Evolutionary conservation across 202 grass and related monocot genomes (phyloP).

Genomic region (Digitaria exilis): DNA sequence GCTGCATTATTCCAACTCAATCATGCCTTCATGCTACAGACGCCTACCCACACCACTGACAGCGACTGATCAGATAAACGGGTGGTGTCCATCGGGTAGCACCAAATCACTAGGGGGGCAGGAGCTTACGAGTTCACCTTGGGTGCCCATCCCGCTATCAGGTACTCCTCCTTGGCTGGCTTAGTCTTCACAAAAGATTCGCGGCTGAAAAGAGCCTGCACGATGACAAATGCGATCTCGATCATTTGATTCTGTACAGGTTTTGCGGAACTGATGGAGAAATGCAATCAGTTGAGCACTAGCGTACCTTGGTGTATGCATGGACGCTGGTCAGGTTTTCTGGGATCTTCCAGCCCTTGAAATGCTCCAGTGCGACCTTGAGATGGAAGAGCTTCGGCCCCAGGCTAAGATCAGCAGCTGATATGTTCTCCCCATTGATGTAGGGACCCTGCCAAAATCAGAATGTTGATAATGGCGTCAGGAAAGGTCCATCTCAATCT

Average conservation of each 20-base stretch:
- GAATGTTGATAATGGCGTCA: background rate
- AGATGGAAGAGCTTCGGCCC: conserved; percentile 88
- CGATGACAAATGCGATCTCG: background rate
- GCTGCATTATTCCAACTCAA: conserved; percentile 41
- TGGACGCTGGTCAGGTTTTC: conserved; percentile 64
- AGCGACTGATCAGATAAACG: background rate
- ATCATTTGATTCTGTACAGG: background rate
- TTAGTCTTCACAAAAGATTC: conserved; percentile 89
- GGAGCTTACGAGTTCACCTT: conserved; percentile 55
- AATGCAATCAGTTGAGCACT: background rate
- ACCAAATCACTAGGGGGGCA: background rate
- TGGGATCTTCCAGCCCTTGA: conserved; percentile 90
- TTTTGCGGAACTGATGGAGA: background rate
- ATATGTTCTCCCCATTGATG: conserved; percentile 65
- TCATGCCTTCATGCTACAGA: conserved; percentile 7
- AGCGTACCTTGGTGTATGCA: conserved; percentile 62
- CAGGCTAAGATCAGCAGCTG: conserved; percentile 66
- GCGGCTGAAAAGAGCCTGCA: conserved; percentile 68
- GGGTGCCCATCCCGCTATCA: conserved; percentile 76
- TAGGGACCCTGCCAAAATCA: conserved; percentile 67
- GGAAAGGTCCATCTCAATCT: background rate
- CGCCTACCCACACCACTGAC: conserved; percentile 15
- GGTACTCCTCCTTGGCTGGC: conserved; percentile 61
- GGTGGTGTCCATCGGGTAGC: conserved; percentile 6
- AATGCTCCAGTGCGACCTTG: conserved; percentile 66